Evolutionary conservation across 108 stramenopile species (phyloP).

Genomic region (Cylindrotheca fusiformis): DNA sequence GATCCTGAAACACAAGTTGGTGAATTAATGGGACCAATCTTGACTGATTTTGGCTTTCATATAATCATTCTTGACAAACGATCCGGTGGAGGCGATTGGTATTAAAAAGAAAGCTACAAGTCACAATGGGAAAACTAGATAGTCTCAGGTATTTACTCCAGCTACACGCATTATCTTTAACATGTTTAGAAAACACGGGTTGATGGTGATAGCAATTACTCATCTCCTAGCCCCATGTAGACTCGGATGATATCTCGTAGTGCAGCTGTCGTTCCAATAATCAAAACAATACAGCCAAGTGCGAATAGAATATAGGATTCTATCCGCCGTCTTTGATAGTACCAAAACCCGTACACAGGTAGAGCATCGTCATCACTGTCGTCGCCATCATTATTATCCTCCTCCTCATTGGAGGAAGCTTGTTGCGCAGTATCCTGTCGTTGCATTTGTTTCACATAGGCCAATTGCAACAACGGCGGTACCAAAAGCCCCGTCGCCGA

Average conservation of each 20-base stretch:
- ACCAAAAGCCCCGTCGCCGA: conserved; percentile 61
- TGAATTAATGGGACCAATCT: conserved; percentile 54
- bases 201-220: too few relatives aligned
- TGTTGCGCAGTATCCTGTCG: background rate
- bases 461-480: conserved; percentile 64
- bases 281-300: conserved; percentile 35
- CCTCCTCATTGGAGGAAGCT: background rate
- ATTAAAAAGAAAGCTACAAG: too few relatives aligned
- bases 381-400: background rate
- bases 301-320: conserved; percentile 33
- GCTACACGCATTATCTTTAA: too few relatives aligned
- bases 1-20: conserved; percentile 49
- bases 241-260: conserved; percentile 38
- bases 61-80: conserved; percentile 78
- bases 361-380: background rate
- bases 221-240: conserved; percentile 11
- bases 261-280: conserved; percentile 36
- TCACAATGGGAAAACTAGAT: too few relatives aligned
- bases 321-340: background rate
- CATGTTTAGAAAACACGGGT: too few relatives aligned
- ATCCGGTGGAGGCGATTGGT: conserved; percentile 54
- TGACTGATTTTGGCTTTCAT: conserved; percentile 76
- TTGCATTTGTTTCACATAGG: conserved; percentile 39
- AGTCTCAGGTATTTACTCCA: too few relatives aligned
- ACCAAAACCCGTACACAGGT: background rate